Evolutionary conservation across 2,329 filamentous ascomycete species (phyloP), one percentile per base, ranked within the genome.

Genomic region (Alternaria consortialis): DNA sequence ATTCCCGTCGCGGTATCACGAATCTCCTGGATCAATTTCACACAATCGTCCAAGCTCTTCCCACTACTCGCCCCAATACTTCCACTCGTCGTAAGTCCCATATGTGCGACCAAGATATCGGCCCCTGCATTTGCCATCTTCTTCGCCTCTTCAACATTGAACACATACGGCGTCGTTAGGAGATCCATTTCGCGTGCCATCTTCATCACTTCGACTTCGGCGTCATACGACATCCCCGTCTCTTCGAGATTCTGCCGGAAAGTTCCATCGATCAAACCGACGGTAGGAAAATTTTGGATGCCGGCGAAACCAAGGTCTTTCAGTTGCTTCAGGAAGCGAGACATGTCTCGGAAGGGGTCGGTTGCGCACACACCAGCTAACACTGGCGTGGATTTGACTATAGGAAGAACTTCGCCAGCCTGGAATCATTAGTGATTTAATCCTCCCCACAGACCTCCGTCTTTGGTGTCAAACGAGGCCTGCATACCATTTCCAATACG

Each of bases 221-320:
- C 78, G 15, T 84, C 84, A 70, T 88, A 92, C 1, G 86, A 86
- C 88, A 92, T 92, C 8, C 87, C 89, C 1, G 89, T 91, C 74
- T 91, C 89, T 72, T 92, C 90, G 2, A 92, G 82, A 65, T 89
- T 88, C 23, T 83, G 82, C 12, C 90, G 84, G 72, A 92, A 91
- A 12, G 82, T 82, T 1, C 88, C 89, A 74, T 92, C 90, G 36
- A 91, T 88, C 23, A 92, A 79, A 0, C 90, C 90, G 2, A 91
- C 89, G 0, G 90, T 91, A 1, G 90, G 90, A 72, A 92, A 92
- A 69, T 92, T 92, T 74, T 92, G 90, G 13, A 91, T 84, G 2
- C 90, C 90, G 2, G 86, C 85, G 65, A 92, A 91, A 0, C 90
- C 90, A 15, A 90, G 76, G 1, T 83, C 83, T 56, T 85, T 84